A percentile compares a stretch with the other conserved stretches of the same genome.
Evolutionary conservation across 1,284 basidiomycete species (phyloP).

Genomic region (Chiua sp.): DNA sequence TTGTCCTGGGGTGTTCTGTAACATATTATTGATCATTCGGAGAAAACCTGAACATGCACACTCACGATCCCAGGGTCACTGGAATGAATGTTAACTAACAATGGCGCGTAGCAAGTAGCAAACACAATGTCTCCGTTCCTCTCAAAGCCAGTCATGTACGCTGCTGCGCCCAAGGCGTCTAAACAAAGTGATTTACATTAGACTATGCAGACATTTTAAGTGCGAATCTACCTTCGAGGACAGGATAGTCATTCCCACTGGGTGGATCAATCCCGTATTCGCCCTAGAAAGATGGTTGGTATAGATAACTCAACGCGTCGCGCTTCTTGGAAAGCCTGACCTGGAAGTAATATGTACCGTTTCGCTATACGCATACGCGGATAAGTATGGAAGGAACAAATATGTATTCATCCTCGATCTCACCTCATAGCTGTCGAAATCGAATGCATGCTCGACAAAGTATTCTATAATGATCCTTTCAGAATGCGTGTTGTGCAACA

Average conservation of each 20-base stretch:
- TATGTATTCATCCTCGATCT: constrained; percentile 2
- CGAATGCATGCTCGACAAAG: constrained; percentile 66
- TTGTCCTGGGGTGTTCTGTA: too few species aligned
- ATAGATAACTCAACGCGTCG: too few species aligned
- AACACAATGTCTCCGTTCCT: constrained; percentile 61
- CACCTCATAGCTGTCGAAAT: constrained; percentile 59
- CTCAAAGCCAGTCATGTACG: constrained; percentile 77
- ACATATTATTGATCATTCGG: too few species aligned
- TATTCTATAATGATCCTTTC: constrained; percentile 37
- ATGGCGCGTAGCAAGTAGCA: constrained; percentile 70
- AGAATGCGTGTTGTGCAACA: background rate
- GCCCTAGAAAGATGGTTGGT: constrained; percentile 40
- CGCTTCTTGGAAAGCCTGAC: constrained; percentile 2
- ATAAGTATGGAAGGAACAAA: background rate
- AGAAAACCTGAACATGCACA: too few species aligned
- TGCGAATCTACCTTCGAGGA: constrained; percentile 51
- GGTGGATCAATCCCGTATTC: constrained; percentile 75
- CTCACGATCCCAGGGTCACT: too few species aligned
- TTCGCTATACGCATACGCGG: constrained; percentile 39
- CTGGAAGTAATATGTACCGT: constrained; percentile 59
- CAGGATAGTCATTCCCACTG: constrained; percentile 55
- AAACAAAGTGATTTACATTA: background rate
- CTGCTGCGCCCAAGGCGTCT: constrained; percentile 63
- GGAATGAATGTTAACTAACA: constrained; percentile 56
- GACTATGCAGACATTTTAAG: background rate